These are phyloP conservation scores for Neospora caninum DNA, from an alignment of 169 alveolate genomes.

Conservation along the genomic window DNA sequence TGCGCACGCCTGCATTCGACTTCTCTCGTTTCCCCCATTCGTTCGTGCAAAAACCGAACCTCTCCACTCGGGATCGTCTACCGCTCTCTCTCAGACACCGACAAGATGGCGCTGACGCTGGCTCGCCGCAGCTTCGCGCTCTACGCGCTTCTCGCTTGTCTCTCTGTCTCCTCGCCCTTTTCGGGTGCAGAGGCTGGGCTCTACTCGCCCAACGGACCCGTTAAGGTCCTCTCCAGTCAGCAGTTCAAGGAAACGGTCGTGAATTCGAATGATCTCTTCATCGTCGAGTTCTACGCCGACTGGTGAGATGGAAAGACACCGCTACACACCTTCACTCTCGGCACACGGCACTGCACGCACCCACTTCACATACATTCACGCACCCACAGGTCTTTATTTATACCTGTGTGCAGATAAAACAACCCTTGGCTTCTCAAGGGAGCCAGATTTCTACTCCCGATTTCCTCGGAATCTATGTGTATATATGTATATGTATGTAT, in stretches of 20 bases:
- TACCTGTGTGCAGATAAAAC: no score
- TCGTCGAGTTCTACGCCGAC: conserved; percentile 92
- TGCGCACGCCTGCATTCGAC: no score
- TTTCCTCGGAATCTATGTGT: neutral
- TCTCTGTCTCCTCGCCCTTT: neutral
- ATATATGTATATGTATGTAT: neutral
- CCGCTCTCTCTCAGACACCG: neutral
- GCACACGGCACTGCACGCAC: neutral
- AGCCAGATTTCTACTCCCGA: no score
- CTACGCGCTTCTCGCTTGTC: neutral
- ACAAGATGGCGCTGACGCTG: neutral
- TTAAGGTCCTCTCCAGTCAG: conserved; percentile 75
- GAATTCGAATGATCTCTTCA: conserved; percentile 65
- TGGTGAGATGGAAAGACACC: conserved; percentile 77
- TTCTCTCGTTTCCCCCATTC: no score
- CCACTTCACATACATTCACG: no score
- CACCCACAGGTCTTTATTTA: no score
- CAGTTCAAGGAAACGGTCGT: conserved; percentile 79
- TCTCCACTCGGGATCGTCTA: no score
- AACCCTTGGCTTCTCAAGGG: no score
- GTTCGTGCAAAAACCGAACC: no score
- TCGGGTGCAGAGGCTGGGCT: conserved; percentile 54
- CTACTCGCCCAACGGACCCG: conserved; percentile 73
- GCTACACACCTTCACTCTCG: neutral
- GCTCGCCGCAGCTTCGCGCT: neutral